A percentile compares a stretch with the other conserved stretches of the same genome.
Conservation (phyloP, 371 early-diverging fungal species). For the Basidiobolus meristosporus region DNA sequence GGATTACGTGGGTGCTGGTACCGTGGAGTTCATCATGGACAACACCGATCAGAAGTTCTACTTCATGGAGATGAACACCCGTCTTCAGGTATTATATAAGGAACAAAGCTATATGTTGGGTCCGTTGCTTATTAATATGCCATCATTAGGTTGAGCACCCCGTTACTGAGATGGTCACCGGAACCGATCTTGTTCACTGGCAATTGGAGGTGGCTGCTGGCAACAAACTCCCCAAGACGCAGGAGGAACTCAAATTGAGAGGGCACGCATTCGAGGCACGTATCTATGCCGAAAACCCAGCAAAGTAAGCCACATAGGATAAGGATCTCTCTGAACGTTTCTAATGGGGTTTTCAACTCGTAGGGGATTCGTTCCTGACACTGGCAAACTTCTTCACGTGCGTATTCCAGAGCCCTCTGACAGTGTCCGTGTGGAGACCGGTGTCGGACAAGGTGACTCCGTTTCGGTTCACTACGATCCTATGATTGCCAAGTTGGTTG, state of each 20-base stretch:
- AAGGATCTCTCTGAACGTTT: too few species aligned
- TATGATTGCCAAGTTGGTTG: conserved; percentile 94
- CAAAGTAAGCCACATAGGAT: conserved; percentile 44
- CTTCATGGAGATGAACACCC: conserved; percentile 96
- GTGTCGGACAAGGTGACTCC: conserved; percentile 77
- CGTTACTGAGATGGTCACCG: conserved; percentile 89
- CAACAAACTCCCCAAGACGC: conserved; percentile 50
- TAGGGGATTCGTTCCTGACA: conserved; percentile 83
- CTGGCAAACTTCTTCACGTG: conserved; percentile 67
- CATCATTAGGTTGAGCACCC: conserved; percentile 89
- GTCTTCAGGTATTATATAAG: conserved; percentile 38
- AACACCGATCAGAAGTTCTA: conserved; percentile 73
- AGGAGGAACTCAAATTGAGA: conserved; percentile 41
- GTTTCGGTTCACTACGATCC: conserved; percentile 91
- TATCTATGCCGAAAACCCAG: conserved; percentile 94
- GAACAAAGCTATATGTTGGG: conserved; percentile 2
- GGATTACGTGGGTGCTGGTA: conserved; percentile 84
- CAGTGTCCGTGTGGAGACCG: conserved; percentile 75
- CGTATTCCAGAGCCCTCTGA: conserved; percentile 35
- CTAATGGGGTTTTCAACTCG: conserved; percentile 1
- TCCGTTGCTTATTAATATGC: background rate
- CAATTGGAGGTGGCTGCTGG: conserved; percentile 82
- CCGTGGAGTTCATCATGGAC: conserved; percentile 95
- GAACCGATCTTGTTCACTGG: conserved; percentile 85
- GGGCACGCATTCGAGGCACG: conserved; percentile 95